These are phyloP conservation scores for Citrus australasica DNA, from an alignment of 345 rosid genomes.

Conservation along the genomic window DNA sequence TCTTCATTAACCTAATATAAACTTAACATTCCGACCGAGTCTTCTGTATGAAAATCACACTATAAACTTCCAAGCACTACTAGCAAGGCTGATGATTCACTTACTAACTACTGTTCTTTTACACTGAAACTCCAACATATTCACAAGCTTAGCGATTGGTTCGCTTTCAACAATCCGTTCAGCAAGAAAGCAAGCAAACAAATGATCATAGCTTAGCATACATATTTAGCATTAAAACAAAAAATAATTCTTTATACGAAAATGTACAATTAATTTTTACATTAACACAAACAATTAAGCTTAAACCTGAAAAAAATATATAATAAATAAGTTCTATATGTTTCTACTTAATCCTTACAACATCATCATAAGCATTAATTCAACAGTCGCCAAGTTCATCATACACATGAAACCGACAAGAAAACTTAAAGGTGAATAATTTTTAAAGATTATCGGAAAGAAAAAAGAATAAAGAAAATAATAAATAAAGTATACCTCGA, in stretches of 20 bases:
- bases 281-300: neutral
- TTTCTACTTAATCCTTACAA: too few species aligned
- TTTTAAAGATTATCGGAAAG: neutral
- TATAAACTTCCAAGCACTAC: neutral
- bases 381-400: neutral
- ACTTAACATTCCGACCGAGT: neutral
- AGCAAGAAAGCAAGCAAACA: neutral
- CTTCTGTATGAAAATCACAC: neutral
- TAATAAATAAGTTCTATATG: neutral
- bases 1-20: neutral
- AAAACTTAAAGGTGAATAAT: neutral
- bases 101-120: neutral
- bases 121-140: neutral
- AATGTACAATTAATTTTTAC: neutral
- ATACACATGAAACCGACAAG: neutral
- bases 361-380: neutral
- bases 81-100: neutral
- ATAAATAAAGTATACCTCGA: constrained; percentile 44
- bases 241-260: neutral
- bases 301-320: neutral
- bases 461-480: neutral
- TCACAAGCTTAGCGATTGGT: neutral
- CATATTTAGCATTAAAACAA: neutral
- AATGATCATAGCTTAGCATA: neutral
- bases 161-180: neutral